These are phyloP conservation scores for Flueggea neowawraea DNA, from an alignment of 441 rosid species.

Conservation along the genomic window DNA sequence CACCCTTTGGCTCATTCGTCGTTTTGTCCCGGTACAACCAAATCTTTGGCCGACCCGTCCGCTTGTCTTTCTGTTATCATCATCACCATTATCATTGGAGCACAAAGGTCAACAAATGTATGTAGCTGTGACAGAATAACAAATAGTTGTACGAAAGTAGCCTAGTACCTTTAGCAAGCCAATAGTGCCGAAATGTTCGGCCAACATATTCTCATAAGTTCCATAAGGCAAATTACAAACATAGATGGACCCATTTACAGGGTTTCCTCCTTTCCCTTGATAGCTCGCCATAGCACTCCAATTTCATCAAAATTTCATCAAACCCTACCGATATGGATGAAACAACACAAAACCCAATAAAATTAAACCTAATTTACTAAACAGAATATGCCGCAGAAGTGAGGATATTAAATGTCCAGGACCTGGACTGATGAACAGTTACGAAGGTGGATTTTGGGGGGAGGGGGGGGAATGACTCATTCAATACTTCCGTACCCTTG, in stretches of 20 bases:
- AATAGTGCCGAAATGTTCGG: slow-evolving; percentile 92
- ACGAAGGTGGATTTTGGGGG: too few relatives aligned
- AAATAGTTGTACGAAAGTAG: not conserved
- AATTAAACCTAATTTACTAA: too few relatives aligned
- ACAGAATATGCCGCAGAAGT: too few relatives aligned
- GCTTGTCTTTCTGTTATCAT: slow-evolving; percentile 70
- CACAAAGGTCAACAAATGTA: too few relatives aligned
- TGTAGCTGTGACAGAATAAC: not conserved
- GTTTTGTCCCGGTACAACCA: slow-evolving; percentile 89
- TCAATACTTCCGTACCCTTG: too few relatives aligned
- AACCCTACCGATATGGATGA: slow-evolving; percentile 5
- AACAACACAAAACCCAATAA: too few relatives aligned
- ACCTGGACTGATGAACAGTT: too few relatives aligned
- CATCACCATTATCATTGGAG: not conserved
- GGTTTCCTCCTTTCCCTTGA: slow-evolving; percentile 44
- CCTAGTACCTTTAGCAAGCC: slow-evolving; percentile 78
- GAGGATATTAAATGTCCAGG: too few relatives aligned
- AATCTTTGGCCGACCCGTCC: slow-evolving; percentile 86
- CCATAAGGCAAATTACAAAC: slow-evolving; percentile 82
- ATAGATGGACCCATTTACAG: slow-evolving; percentile 75
- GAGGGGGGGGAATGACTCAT: too few relatives aligned
- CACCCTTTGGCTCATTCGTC: slow-evolving; percentile 94
- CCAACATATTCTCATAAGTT: slow-evolving; percentile 85
- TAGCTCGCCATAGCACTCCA: slow-evolving; percentile 60
- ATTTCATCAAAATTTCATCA: slow-evolving; percentile 39